These are phyloP conservation scores for Colletotrichum tanaceti DNA, from an alignment of 2,329 filamentous ascomycete species.

Conservation along the genomic window DNA sequence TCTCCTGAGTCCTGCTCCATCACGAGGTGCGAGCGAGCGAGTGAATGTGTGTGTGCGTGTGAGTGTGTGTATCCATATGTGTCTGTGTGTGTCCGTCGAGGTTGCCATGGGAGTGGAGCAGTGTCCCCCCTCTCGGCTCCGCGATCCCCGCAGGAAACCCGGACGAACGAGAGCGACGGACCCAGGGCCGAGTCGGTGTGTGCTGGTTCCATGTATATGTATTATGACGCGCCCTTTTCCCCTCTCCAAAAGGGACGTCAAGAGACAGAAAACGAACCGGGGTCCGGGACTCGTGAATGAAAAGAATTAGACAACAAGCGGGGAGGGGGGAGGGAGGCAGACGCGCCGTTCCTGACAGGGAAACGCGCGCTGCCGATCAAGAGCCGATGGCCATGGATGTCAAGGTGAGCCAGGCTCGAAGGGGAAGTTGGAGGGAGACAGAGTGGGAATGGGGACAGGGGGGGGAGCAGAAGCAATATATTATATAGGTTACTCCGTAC, in stretches of 20 bases:
- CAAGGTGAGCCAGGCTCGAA: not conserved
- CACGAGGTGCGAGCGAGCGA: slow-evolving; percentile 15
- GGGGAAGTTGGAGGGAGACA: slow-evolving; percentile 23
- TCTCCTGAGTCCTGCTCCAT: slow-evolving; percentile 13
- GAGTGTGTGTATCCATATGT: too few relatives aligned
- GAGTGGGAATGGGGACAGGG: not conserved
- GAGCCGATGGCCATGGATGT: not conserved
- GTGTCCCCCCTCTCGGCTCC: slow-evolving; percentile 28
- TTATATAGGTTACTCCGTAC: too few relatives aligned
- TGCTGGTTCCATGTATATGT: too few relatives aligned
- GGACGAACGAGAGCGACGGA: not conserved
- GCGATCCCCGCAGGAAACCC: slow-evolving; percentile 33
- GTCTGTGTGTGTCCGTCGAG: too few relatives aligned
- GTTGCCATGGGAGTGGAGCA: slow-evolving; percentile 25
- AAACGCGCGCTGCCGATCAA: slow-evolving; percentile 23
- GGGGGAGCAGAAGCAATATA: not conserved
- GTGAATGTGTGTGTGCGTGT: not conserved
- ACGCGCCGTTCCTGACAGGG: slow-evolving; percentile 27
- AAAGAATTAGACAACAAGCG: not conserved
- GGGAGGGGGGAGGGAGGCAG: not conserved
- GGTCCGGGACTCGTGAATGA: not conserved
- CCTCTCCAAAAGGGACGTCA: not conserved
- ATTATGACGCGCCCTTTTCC: not conserved
- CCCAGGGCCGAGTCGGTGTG: too few relatives aligned
- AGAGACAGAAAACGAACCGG: not conserved